These are phyloP conservation scores for Primulina tabacum DNA, from an alignment of 257 asterid genomes.

Conservation along the genomic window DNA sequence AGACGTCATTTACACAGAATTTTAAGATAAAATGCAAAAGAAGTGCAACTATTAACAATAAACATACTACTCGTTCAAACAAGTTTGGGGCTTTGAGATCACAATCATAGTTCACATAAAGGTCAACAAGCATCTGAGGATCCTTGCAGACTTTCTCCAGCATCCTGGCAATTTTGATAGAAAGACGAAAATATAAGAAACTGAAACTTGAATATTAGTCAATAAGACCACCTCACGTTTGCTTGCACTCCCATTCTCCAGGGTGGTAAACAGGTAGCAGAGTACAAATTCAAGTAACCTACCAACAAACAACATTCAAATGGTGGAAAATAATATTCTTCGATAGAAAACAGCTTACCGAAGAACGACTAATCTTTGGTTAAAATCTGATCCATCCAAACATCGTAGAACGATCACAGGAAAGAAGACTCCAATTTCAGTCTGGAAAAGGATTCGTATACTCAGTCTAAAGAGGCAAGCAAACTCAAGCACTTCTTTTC, in stretches of 20 bases:
- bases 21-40: conserved; percentile 19
- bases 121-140: conserved; percentile 96
- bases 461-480: conserved; percentile 27
- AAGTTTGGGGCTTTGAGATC: conserved; percentile 96
- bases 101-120: conserved; percentile 96
- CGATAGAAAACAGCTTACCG: conserved; percentile 51
- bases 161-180: conserved; percentile 61
- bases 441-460: conserved; percentile 47
- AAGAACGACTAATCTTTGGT: conserved; percentile 72
- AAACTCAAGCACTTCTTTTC: conserved; percentile 17
- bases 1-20: conserved; percentile 30
- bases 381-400: conserved; percentile 86
- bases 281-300: conserved; percentile 20
- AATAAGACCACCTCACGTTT: conserved; percentile 9
- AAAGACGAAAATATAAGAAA: conserved; percentile 8
- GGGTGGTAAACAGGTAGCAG: conserved; percentile 10
- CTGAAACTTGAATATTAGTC: conserved; percentile 9
- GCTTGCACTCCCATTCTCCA: neutral
- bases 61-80: conserved; percentile 80
- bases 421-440: conserved; percentile 94
- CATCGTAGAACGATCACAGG: conserved; percentile 82
- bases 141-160: conserved; percentile 94
- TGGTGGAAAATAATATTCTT: conserved; percentile 21
- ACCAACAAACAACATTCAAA: conserved; percentile 18
- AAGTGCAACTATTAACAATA: conserved; percentile 24